Conservation (phyloP, 305 asterid species). For the Solanum hybrid region DNA sequence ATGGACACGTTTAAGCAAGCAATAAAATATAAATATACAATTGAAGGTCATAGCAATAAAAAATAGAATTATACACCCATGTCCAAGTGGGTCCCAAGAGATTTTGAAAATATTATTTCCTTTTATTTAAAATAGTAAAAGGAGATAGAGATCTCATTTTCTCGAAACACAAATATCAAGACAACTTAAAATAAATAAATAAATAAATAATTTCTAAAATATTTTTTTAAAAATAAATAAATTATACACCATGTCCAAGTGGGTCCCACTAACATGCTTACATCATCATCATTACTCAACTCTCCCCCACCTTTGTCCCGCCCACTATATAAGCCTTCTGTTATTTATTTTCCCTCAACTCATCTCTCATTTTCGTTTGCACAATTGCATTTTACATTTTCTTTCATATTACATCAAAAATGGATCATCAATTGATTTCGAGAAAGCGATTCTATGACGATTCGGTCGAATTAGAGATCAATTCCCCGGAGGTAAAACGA, state of each 20-base stretch:
- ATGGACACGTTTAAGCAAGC: not conserved
- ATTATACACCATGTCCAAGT: not conserved
- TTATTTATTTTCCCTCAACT: not conserved
- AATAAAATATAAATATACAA: not conserved
- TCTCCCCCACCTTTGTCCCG: slow-evolving; percentile 3
- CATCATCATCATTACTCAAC: slow-evolving; percentile 15
- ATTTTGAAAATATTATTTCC: too few relatives aligned
- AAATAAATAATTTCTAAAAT: too few relatives aligned
- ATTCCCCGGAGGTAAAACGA: slow-evolving; percentile 64
- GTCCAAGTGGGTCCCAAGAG: not conserved
- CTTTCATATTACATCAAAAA: not conserved
- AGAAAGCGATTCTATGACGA: slow-evolving; percentile 36
- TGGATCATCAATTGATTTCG: not conserved
- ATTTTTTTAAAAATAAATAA: not conserved
- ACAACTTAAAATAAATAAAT: not conserved
- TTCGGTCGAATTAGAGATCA: slow-evolving; percentile 14
- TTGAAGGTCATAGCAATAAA: not conserved
- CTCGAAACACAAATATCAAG: not conserved
- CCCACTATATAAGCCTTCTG: slow-evolving; percentile 16
- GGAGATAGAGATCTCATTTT: not conserved
- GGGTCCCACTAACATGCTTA: slow-evolving; percentile 8
- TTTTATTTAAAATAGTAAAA: too few relatives aligned
- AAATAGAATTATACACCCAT: not conserved
- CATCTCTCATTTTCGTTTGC: not conserved
- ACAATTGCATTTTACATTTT: not conserved